Evolutionary conservation across 306 rosid genomes (phyloP).

Genomic region (Prunus armeniaca): DNA sequence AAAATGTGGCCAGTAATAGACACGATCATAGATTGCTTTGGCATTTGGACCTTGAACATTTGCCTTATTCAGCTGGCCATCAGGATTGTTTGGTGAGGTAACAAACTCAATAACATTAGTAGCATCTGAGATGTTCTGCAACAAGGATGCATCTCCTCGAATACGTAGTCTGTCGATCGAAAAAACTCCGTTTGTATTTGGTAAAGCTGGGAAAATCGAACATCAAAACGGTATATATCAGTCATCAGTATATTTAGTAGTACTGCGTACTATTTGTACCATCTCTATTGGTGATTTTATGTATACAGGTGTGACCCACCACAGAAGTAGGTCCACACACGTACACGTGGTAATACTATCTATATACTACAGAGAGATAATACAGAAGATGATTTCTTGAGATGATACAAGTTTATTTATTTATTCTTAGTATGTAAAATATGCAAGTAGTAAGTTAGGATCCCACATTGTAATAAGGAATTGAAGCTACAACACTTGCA

Average conservation of each 20-base stretch:
- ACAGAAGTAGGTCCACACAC: too few species aligned
- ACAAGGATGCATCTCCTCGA: conserved; percentile 38
- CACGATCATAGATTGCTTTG: conserved; percentile 35
- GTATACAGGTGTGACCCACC: too few species aligned
- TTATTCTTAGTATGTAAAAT: too few species aligned
- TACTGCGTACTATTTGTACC: too few species aligned
- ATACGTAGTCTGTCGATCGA: conserved; percentile 21
- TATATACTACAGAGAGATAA: too few species aligned
- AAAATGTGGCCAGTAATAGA: conserved; percentile 62
- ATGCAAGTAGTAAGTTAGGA: neutral
- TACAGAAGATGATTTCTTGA: too few species aligned
- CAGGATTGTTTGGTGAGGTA: conserved; percentile 65
- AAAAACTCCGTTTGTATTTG: conserved; percentile 37
- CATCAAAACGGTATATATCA: neutral
- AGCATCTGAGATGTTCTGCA: conserved; percentile 26
- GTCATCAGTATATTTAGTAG: too few species aligned
- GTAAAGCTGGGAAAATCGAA: conserved; percentile 21
- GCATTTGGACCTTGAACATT: conserved; percentile 30
- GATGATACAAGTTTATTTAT: too few species aligned
- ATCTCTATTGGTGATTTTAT: too few species aligned
- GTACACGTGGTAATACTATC: too few species aligned
- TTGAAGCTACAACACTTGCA: conserved; percentile 22
- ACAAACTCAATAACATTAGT: conserved; percentile 42
- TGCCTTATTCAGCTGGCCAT: conserved; percentile 35
- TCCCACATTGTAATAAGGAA: conserved; percentile 39